Evolutionary conservation across 2,329 filamentous ascomycete species (phyloP).

Genomic region (Aspergillus costaricaensis): DNA sequence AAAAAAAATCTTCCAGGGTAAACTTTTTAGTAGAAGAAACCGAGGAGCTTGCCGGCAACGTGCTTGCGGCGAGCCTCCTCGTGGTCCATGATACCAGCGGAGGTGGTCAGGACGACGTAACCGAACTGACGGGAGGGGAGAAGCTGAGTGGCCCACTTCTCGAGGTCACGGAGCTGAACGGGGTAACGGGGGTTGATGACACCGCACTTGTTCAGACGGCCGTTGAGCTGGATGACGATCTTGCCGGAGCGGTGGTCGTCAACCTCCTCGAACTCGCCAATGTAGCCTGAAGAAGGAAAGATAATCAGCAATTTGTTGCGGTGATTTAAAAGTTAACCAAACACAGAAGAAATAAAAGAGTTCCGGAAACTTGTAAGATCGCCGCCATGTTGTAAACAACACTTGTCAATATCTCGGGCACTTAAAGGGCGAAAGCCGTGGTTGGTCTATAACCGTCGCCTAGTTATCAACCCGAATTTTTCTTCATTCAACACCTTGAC

Average conservation of each 20-base stretch:
- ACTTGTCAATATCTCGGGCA: conserved; percentile 89
- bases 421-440: conserved; percentile 99
- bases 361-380: conserved; percentile 96
- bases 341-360: conserved; percentile 59
- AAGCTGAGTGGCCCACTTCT: conserved; percentile 99
- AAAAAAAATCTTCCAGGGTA: conserved; percentile 28
- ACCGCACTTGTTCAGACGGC: conserved; percentile 98
- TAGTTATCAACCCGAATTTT: conserved; percentile 99
- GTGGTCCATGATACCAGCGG: conserved; percentile 99
- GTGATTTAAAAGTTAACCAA: conserved; percentile 87
- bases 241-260: conserved; percentile 99
- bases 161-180: conserved; percentile 93
- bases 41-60: conserved; percentile 98
- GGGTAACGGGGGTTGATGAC: conserved; percentile 99
- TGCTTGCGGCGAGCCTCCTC: conserved; percentile 99
- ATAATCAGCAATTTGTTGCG: conserved; percentile 73
- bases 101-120: conserved; percentile 98
- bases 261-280: conserved; percentile 99
- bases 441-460: conserved; percentile 78
- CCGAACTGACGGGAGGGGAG: conserved; percentile 99
- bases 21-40: conserved; percentile 88
- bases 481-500: conserved; percentile 16
- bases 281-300: conserved; percentile 71
- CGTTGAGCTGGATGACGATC: conserved; percentile 99
- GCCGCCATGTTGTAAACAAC: conserved; percentile 58